A percentile compares a stretch with the other conserved stretches of the same genome.
These are phyloP conservation scores for Epichloe elymi DNA, from an alignment of 2,329 filamentous ascomycete species.

Conservation along the genomic window DNA sequence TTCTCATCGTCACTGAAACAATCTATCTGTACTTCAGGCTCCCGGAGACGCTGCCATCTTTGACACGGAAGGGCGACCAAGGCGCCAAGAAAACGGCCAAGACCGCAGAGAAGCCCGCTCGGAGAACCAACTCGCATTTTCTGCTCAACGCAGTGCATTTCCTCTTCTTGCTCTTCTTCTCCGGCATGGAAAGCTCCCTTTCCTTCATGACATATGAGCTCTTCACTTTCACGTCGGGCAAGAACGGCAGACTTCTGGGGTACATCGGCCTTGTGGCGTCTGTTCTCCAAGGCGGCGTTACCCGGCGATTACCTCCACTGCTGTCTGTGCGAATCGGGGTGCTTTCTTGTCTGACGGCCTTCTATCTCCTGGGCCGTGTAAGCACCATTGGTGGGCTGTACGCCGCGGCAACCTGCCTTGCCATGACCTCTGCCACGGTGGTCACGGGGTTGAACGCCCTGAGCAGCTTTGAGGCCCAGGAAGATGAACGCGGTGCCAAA, in stretches of 20 bases:
- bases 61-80: conserved; percentile 23
- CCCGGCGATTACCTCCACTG: conserved; percentile 70
- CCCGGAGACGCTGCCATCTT: conserved; percentile 70
- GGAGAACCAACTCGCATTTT: conserved; percentile 68
- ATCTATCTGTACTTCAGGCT: conserved; percentile 72
- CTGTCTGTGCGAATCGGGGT: conserved; percentile 70
- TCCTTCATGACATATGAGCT: conserved; percentile 96
- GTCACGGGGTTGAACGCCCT: conserved; percentile 88
- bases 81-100: conserved; percentile 14
- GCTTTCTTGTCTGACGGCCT: conserved; percentile 62
- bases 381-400: conserved; percentile 60
- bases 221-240: conserved; percentile 65
- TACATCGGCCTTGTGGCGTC: conserved; percentile 87
- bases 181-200: conserved; percentile 93
- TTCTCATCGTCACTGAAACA: conserved; percentile 76
- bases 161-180: conserved; percentile 89
- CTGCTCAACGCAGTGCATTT: conserved; percentile 80
- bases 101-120: conserved; percentile 14
- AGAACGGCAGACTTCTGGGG: conserved; percentile 77
- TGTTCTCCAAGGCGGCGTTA: conserved; percentile 85
- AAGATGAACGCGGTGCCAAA: conserved; percentile 71
- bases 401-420: conserved; percentile 67
- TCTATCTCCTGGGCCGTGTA: conserved; percentile 63
- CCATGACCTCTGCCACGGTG: conserved; percentile 84
- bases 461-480: conserved; percentile 75